Percentiles rank a stretch among this genome's conserved stretches.
Evolutionary conservation across 805 yeast genomes (phyloP).

Genomic region (Wickerhamiella sergipiensis): DNA sequence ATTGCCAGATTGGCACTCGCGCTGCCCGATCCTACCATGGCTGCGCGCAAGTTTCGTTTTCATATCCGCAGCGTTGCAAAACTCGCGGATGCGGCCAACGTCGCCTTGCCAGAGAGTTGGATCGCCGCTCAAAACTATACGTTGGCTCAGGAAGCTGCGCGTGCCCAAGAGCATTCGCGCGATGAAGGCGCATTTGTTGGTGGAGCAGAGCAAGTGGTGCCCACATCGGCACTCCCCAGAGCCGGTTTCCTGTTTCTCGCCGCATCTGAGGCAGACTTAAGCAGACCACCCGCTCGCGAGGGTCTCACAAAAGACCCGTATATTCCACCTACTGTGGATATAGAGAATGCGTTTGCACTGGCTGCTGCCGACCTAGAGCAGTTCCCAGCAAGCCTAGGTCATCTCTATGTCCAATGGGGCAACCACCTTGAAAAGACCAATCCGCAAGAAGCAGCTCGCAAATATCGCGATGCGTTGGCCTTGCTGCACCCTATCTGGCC

Average conservation of each 20-base stretch:
- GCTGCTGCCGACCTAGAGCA: neutral
- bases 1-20: constrained; percentile 49
- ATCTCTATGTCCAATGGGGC: neutral
- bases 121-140: neutral
- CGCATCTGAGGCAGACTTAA: neutral
- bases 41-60: constrained; percentile 48
- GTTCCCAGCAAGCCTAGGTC: neutral
- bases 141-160: neutral
- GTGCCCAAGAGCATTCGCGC: neutral
- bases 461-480: neutral
- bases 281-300: neutral
- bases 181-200: neutral
- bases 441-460: neutral
- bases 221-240: neutral
- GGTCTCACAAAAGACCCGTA: neutral
- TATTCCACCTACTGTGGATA: neutral
- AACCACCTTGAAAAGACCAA: neutral
- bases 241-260: neutral
- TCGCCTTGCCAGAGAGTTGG: neutral
- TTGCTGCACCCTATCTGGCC: neutral
- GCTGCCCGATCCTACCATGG: constrained; percentile 41
- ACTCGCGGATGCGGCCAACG: constrained; percentile 9
- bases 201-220: neutral
- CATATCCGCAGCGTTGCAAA: constrained; percentile 44
- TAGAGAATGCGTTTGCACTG: neutral